Conservation (phyloP, 768 basidiomycete genomes). For the Auricularia auricula-judae region DNA sequence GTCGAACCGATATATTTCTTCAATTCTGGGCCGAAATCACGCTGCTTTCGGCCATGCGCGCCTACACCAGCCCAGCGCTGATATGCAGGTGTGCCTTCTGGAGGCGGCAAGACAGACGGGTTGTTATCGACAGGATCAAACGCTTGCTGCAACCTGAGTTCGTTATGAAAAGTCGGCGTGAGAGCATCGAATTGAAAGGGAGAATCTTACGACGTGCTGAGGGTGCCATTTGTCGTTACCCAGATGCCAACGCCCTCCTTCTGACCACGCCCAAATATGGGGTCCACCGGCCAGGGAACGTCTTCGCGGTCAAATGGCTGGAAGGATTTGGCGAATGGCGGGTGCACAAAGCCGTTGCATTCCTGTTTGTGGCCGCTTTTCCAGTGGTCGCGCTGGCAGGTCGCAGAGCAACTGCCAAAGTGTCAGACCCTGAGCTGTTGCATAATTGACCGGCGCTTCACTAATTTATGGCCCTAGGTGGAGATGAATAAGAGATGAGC, state of each 20-base stretch:
- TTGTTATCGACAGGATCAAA: neutral
- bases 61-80: neutral
- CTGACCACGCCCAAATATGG: neutral
- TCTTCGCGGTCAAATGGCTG: neutral
- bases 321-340: neutral
- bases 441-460: neutral
- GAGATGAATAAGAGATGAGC: neutral
- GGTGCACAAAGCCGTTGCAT: neutral
- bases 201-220: neutral
- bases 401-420: neutral
- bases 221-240: neutral
- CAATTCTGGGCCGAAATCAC: neutral
- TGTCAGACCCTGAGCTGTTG: too few species aligned
- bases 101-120: neutral
- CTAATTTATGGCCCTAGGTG: neutral
- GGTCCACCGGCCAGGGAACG: neutral
- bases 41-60: neutral
- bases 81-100: neutral
- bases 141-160: neutral
- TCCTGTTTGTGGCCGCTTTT: neutral
- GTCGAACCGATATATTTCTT: neutral
- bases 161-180: neutral
- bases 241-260: neutral
- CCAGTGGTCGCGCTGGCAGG: neutral
- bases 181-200: neutral